These are phyloP conservation scores for Globisporangium takayamanum DNA, from an alignment of 352 stramenopile genomes.

Conservation along the genomic window DNA sequence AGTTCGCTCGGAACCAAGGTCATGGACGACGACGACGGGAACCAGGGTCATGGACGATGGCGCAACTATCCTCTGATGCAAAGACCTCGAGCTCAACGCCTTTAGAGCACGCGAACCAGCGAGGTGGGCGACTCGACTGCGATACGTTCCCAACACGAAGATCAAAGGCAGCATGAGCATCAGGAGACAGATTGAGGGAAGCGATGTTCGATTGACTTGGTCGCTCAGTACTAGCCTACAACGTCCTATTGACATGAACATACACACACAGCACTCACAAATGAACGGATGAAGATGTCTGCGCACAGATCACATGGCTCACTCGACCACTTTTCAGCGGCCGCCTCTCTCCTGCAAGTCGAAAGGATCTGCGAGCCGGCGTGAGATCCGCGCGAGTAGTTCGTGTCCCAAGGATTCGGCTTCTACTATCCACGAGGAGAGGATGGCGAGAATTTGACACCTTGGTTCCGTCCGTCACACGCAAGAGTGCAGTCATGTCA, in stretches of 20 bases:
- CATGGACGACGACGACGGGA: no score
- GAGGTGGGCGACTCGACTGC: no score
- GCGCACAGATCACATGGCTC: slow-evolving; percentile 22
- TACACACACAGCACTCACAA: neutral
- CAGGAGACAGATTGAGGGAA: no score
- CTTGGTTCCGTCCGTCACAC: slow-evolving; percentile 53
- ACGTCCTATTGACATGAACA: neutral
- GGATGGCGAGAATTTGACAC: slow-evolving; percentile 88
- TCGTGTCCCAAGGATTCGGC: slow-evolving; percentile 87
- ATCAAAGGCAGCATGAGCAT: no score
- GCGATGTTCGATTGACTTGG: no score
- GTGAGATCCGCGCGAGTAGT: slow-evolving; percentile 7
- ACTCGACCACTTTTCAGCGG: slow-evolving; percentile 68
- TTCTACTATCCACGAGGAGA: slow-evolving; percentile 62
- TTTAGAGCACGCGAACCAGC: no score
- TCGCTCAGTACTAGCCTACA: neutral
- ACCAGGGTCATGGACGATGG: no score
- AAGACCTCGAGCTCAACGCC: no score
- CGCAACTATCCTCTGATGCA: no score
- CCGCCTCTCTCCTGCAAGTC: slow-evolving; percentile 24
- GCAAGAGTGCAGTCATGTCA: no score
- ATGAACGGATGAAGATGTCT: slow-evolving; percentile 15
- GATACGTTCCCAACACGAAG: no score
- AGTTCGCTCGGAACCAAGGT: no score
- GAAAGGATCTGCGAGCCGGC: slow-evolving; percentile 27